A percentile compares a stretch with the other conserved stretches of the same genome.
Evolutionary conservation across 306 rosid genomes (phyloP).

Genomic region (Quercus mongolica): DNA sequence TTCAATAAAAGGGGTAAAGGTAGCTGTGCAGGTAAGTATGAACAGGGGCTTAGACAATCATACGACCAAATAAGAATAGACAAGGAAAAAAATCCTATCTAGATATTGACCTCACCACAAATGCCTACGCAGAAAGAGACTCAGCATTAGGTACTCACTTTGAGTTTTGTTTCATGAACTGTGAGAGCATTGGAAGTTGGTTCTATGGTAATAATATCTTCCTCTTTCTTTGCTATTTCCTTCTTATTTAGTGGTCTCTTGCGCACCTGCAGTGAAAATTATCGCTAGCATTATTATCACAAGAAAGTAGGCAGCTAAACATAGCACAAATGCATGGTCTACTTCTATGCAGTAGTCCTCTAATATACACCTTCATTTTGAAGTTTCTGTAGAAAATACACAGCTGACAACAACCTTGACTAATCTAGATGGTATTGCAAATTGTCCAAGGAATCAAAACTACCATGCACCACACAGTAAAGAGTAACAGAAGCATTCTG

Average conservation of each 20-base stretch:
- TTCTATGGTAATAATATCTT: constrained; percentile 64
- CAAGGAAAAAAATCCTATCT: background rate
- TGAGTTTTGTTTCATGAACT: constrained; percentile 80
- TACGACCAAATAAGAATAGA: background rate
- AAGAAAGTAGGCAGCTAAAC: background rate
- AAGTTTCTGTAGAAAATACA: background rate
- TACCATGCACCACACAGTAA: background rate
- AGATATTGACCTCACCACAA: constrained; percentile 9
- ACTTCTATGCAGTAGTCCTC: background rate
- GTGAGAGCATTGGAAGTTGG: constrained; percentile 64
- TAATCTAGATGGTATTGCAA: constrained; percentile 7
- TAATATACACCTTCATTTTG: background rate
- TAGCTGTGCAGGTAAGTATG: background rate
- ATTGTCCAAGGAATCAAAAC: constrained; percentile 10
- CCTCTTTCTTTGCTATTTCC: constrained; percentile 76
- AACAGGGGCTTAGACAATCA: constrained; percentile 1
- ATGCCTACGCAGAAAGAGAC: background rate
- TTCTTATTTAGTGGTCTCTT: constrained; percentile 80
- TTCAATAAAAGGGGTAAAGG: background rate
- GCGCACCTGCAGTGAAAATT: constrained; percentile 55
- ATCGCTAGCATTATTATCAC: background rate
- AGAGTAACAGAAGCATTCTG: background rate
- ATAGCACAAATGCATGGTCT: background rate
- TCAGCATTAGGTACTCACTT: constrained; percentile 42
- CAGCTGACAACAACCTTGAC: background rate